Evolutionary conservation across 176 grass and related monocot genomes (phyloP), one percentile per base, ranked within the genome.

Genomic region (Oryza punctata): DNA sequence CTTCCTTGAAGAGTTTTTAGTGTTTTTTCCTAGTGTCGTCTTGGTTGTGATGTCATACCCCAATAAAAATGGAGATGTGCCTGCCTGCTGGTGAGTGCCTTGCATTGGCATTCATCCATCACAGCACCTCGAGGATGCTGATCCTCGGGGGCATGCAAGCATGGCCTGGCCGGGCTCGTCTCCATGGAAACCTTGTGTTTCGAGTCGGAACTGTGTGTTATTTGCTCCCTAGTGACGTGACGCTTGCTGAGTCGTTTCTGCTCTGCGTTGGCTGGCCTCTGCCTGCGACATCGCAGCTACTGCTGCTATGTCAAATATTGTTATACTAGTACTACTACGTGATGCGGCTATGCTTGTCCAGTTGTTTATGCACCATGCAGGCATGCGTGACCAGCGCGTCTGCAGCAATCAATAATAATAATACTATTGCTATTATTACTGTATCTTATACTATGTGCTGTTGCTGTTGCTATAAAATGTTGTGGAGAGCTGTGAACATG

Each of bases 61-160:
- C 10, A 77, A 89, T 85, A 85, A 85, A 47, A 69, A n/a, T n/a
- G 52, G 19, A 21, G 16, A 19, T 7, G 16, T 54, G 50, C 50
- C n/a, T 0, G 40, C 40, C 40, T 41, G 40, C 40, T 41, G 40
- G 50, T 21, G 5, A 1, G 50, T 60, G 21, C 54, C 2, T 60
- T 2, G 47, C 49, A 7, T 38, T 35, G 33, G 33, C 33, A 19
- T 15, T 2, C 50, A 54, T 60, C 21, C 52, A 59, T 52, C 0
- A 35, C 4, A 52, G 49, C 14, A 18, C 49, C 4, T 52, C 49
- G 49, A 52, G 49, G 49, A 52, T 18, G 33, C 1, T 54, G 7
- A 54, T 54, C 18, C 50, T 54, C 18, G 52, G 52, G 52, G 52
- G 59, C 27, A 19, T 75, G 19, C 1, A 14, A 0, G 61, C 44